Conservation (phyloP, 306 rosid species). For the Heteromeles arbutifolia region DNA sequence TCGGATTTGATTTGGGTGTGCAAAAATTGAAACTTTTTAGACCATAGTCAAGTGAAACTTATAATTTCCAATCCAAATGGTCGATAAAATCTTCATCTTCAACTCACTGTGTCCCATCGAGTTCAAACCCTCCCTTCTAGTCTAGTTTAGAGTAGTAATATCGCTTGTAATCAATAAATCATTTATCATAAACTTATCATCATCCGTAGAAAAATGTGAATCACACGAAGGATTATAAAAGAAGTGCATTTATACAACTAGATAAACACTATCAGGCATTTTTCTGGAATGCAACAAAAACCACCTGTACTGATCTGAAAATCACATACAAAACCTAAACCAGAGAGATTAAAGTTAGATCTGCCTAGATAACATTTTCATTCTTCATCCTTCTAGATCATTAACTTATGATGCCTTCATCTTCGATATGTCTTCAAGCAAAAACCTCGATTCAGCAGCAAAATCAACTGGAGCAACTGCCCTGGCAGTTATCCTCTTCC, state of each 20-base stretch:
- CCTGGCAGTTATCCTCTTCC: slow-evolving; percentile 72
- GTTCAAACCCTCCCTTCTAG: background rate
- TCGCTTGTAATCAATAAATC: background rate
- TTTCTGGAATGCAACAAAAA: background rate
- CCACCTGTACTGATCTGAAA: slow-evolving; percentile 4
- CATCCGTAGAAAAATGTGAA: background rate
- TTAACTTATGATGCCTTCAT: slow-evolving; percentile 29
- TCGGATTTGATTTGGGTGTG: background rate
- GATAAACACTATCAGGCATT: background rate
- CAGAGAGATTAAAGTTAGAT: background rate
- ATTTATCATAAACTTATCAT: too few relatives aligned
- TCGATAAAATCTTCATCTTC: background rate
- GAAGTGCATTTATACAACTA: background rate
- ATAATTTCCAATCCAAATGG: background rate
- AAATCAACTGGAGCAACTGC: slow-evolving; percentile 74
- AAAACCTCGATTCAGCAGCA: slow-evolving; percentile 64
- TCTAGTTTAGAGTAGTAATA: background rate
- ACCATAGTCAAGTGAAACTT: background rate
- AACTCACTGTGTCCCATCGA: rapidly evolving
- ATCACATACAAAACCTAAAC: slow-evolving; percentile 6
- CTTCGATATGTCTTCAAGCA: slow-evolving; percentile 78
- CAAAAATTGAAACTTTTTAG: too few relatives aligned
- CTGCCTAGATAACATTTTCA: background rate
- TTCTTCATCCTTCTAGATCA: background rate
- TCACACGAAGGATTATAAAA: background rate